phyloP scores from a whole-genome alignment of 768 basidiomycete species.

The Hygrophorus pudorinus region DNA sequence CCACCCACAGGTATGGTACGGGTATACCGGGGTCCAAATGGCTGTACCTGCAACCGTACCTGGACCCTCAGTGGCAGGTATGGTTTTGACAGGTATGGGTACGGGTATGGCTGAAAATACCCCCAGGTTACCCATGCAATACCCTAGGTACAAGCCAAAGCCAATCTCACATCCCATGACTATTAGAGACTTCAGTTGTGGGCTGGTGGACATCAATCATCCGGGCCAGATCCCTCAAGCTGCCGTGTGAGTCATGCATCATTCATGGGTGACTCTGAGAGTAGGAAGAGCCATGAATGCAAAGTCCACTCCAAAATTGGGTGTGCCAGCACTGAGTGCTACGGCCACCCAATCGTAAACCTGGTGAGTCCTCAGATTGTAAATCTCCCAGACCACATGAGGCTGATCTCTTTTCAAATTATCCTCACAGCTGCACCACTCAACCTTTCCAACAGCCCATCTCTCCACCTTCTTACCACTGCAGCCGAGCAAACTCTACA shows the following conservation, averaged over 20 bases:
- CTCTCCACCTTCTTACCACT: slow-evolving; percentile 83
- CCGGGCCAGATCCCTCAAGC: slow-evolving; percentile 46
- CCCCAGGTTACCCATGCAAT: too few relatives aligned
- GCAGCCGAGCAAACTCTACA: slow-evolving; percentile 80
- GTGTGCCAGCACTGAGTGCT: slow-evolving; percentile 19
- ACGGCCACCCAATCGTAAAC: slow-evolving; percentile 32
- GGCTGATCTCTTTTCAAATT: neutral
- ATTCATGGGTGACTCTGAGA: slow-evolving; percentile 37
- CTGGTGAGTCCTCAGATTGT: slow-evolving; percentile 24
- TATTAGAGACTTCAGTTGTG: slow-evolving; percentile 44
- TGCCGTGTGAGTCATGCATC: slow-evolving; percentile 32
- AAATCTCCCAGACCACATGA: slow-evolving; percentile 1
- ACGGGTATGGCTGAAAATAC: too few relatives aligned
- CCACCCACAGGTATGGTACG: too few relatives aligned
- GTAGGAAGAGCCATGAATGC: slow-evolving; percentile 49
- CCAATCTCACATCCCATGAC: slow-evolving; percentile 38
- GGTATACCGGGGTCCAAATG: too few relatives aligned
- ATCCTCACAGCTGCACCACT: slow-evolving; percentile 46
- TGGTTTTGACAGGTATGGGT: too few relatives aligned
- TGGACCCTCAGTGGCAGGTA: too few relatives aligned
- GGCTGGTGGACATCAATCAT: slow-evolving; percentile 40
- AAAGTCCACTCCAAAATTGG: slow-evolving; percentile 47
- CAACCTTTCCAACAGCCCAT: slow-evolving; percentile 85
- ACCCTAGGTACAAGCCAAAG: slow-evolving; percentile 63
- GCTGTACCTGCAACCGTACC: too few relatives aligned